Conservation (phyloP, 805 yeast genomes). For the Candida morakotiae region DNA sequence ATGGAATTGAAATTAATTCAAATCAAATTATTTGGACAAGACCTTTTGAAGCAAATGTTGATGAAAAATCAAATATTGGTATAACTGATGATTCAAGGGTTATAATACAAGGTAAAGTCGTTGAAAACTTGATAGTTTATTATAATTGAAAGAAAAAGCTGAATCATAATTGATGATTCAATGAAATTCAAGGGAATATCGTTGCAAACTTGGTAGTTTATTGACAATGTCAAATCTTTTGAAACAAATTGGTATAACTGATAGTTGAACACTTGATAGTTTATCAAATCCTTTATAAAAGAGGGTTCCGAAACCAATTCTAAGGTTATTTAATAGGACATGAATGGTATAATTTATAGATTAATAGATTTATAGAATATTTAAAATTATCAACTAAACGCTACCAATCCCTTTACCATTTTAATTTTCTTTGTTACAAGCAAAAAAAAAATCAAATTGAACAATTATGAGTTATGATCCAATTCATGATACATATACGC, state of each 20-base stretch:
- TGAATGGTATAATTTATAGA: constrained; percentile 2
- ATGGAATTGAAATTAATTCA: constrained; percentile 25
- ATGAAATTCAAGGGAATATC: no score
- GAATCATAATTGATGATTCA: no score
- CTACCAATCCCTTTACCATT: constrained; percentile 1
- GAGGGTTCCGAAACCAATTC: not conserved
- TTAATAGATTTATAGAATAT: not conserved
- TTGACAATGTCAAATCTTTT: no score
- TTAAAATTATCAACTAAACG: not conserved
- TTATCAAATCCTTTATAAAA: constrained; percentile 14
- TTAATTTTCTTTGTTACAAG: no score
- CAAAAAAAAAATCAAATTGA: not conserved
- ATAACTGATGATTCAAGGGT: constrained; percentile 20
- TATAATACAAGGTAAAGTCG: constrained; percentile 20
- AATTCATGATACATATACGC: constrained; percentile 33
- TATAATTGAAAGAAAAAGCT: not conserved
- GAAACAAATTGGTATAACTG: constrained; percentile 16
- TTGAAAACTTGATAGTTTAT: constrained; percentile 31
- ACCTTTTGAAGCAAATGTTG: constrained; percentile 15
- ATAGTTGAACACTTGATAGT: constrained; percentile 28
- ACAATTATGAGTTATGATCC: constrained; percentile 39
- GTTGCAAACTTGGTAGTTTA: no score
- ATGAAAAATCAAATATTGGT: constrained; percentile 12
- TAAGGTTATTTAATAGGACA: not conserved
- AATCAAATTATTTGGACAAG: constrained; percentile 27